Base-by-base conservation (phyloP, 805 yeast genomes). In the Nakazawaea ishiwadae region DNA sequence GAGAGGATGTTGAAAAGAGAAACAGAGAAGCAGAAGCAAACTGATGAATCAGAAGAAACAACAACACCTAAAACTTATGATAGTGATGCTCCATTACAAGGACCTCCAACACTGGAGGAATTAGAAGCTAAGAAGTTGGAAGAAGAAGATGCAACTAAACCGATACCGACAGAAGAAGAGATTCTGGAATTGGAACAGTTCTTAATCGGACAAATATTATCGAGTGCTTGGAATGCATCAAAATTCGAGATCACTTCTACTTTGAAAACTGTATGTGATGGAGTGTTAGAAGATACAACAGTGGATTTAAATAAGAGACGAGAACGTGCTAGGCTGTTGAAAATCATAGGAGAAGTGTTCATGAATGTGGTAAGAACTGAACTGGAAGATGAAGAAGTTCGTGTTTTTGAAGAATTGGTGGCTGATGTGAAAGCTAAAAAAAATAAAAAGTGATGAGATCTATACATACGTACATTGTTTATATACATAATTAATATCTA, bases 221-320 rank as follows among this genome's bases (percentile, higher is more conserved):
- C 93, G 6, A 89, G 96, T 1, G 95, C 96, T 15, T 93, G 99
- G 99, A 85, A 86, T 17, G 86, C 95, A 30, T 87, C 96, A 16
- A 81, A 84, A 51, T 82, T 79, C 62, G 99, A 93, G 65, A 80
- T 90, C 40, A 81, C 82, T 45, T 71, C 83, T 21, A 81, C 85
- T n/a, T 57, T 85, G 39, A 77, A 93, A 37, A 90, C 83, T 24
- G 89, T 89, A 8, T 86, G 93, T 59, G 93, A 86, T 49, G 72
- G 70, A 45, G 84, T 90, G 5, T 68, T 90, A 34, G 66, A 75
- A 46, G 96, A 91, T 56, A 79, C 81, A 56, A 45, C 60, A 0
- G 74, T 84, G n/a, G 58, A 76, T 7, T 65, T 75, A 11, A 69
- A 75, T 46, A 82, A 79, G 53, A 77, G 95, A 49, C 51, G 76